Conservation (phyloP, 371 early-diverging fungal genomes). For the Umbelopsis sp. region DNA sequence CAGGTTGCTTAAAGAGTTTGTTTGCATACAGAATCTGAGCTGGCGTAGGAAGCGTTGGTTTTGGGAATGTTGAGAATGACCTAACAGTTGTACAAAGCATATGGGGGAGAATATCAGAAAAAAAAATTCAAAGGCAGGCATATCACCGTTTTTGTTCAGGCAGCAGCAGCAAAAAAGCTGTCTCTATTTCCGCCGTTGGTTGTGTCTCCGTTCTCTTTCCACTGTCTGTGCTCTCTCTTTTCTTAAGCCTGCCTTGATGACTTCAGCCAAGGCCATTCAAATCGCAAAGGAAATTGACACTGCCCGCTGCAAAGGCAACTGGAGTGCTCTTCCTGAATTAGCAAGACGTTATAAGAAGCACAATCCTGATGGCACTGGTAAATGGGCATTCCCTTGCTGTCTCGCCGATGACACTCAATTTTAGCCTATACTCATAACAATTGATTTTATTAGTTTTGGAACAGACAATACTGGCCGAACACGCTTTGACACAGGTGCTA, state of each 20-base stretch:
- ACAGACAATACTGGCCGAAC: slow-evolving; percentile 53
- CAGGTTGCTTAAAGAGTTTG: slow-evolving; percentile 43
- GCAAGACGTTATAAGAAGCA: slow-evolving; percentile 69
- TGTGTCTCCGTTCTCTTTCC: neutral
- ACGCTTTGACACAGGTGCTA: slow-evolving; percentile 28
- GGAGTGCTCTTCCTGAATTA: slow-evolving; percentile 61
- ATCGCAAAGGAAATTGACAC: slow-evolving; percentile 53
- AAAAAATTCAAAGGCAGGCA: neutral
- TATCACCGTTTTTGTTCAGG: too few relatives aligned
- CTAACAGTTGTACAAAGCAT: slow-evolving; percentile 2
- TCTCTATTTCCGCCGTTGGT: neutral
- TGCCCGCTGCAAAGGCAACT: slow-evolving; percentile 61
- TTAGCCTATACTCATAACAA: too few relatives aligned
- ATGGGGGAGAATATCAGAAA: neutral
- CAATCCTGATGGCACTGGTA: slow-evolving; percentile 67
- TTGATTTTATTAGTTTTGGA: slow-evolving; percentile 37
- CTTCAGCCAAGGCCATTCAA: slow-evolving; percentile 32
- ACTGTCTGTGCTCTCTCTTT: slow-evolving; percentile 9
- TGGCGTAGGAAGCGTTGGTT: slow-evolving; percentile 25
- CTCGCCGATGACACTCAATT: slow-evolving; percentile 8
- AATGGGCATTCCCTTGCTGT: neutral
- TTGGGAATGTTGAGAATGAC: slow-evolving; percentile 28
- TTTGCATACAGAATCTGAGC: slow-evolving; percentile 30
- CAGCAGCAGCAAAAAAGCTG: neutral
- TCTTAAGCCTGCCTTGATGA: slow-evolving; percentile 21